Conservation (phyloP, 2,329 filamentous ascomycete species). For the Akanthomyces dipterigenus region DNA sequence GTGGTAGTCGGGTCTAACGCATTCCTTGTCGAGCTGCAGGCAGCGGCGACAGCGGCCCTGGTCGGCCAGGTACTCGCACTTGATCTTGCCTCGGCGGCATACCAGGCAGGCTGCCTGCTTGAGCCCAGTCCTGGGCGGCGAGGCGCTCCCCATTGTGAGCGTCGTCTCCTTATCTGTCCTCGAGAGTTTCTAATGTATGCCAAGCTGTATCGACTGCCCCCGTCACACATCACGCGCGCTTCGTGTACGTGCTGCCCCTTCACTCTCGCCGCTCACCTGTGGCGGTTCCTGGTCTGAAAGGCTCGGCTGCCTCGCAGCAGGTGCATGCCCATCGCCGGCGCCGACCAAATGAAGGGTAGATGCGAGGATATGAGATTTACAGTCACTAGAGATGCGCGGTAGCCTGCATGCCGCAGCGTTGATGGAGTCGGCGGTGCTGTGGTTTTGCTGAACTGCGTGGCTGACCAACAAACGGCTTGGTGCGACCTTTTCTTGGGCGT, state of each 20-base stretch:
- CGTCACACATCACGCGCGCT: background rate
- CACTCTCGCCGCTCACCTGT: background rate
- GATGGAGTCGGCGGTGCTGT: background rate
- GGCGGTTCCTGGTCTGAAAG: background rate
- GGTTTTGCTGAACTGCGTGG: background rate
- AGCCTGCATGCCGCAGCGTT: background rate
- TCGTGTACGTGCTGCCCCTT: background rate
- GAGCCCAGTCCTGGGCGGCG: constrained; percentile 12
- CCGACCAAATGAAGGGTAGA: background rate
- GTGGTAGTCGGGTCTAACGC: constrained; percentile 65
- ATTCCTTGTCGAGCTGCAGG: constrained; percentile 50
- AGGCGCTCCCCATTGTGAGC: constrained; percentile 1
- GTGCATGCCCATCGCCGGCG: constrained; percentile 1
- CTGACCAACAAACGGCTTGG: background rate
- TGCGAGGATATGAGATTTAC: background rate
- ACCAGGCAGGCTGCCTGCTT: constrained; percentile 52
- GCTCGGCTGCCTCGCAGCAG: background rate
- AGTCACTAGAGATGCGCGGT: background rate
- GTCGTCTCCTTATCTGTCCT: background rate
- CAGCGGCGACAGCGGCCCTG: constrained; percentile 55
- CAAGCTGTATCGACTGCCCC: background rate
- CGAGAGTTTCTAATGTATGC: background rate
- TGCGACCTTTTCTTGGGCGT: background rate
- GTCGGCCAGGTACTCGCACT: constrained; percentile 51
- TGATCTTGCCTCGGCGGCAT: constrained; percentile 62